Percentiles rank a stretch among this genome's conserved stretches.
These are phyloP conservation scores for Oryza punctata DNA, from an alignment of 176 grass and related monocot species.

Conservation along the genomic window DNA sequence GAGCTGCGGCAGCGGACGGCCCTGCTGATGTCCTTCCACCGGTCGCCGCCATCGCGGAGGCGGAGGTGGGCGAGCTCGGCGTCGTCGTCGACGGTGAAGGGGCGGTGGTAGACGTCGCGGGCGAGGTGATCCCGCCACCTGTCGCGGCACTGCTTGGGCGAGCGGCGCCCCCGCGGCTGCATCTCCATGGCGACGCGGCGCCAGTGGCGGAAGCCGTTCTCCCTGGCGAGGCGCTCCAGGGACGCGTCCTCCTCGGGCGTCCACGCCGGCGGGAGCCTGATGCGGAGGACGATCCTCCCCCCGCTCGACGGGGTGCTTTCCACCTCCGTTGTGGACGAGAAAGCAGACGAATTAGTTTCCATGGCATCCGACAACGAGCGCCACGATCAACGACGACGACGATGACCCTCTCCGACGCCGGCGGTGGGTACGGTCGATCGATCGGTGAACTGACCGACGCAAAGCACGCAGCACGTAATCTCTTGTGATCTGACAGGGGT, in stretches of 20 bases:
- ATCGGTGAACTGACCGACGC: neutral
- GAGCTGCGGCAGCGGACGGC: conserved; percentile 13
- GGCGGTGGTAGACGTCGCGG: conserved; percentile 20
- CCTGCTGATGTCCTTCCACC: conserved; percentile 17
- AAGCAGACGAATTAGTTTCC: neutral
- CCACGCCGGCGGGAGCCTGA: neutral
- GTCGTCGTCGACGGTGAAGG: conserved; percentile 33
- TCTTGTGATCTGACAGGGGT: neutral
- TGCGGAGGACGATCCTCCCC: neutral
- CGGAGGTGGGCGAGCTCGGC: conserved; percentile 2
- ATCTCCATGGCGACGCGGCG: neutral
- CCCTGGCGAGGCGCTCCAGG: neutral
- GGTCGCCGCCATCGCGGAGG: neutral
- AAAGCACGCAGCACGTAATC: neutral
- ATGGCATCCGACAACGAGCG: neutral
- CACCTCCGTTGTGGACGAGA: neutral
- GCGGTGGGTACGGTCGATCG: too few relatives aligned
- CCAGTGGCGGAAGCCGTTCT: conserved; percentile 4
- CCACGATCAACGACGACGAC: too few relatives aligned
- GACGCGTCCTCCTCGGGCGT: neutral
- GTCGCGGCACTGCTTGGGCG: neutral
- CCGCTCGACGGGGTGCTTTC: neutral
- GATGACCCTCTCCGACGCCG: too few relatives aligned
- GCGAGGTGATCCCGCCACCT: conserved; percentile 29
- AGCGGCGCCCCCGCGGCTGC: neutral